Percentiles rank a stretch among this genome's conserved stretches.
Conservation (phyloP, 2,329 filamentous ascomycete genomes). For the Seiridium unicorne region DNA sequence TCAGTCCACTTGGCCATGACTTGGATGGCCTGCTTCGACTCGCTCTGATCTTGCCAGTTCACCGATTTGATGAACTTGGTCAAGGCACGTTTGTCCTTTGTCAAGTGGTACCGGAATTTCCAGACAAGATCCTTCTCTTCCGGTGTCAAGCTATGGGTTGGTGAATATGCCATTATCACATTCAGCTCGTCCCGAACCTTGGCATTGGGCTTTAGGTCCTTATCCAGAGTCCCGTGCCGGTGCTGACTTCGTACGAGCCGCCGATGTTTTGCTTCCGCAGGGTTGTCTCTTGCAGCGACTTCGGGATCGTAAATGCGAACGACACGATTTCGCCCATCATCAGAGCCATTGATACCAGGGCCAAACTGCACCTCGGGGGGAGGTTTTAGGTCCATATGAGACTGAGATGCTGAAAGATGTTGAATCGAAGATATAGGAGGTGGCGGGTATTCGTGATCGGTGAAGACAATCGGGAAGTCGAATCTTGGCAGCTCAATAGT, state of each 20-base stretch:
- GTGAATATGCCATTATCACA: constrained; percentile 85
- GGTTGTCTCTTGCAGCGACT: constrained; percentile 84
- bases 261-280: constrained; percentile 91
- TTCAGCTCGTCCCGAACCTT: constrained; percentile 95
- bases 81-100: constrained; percentile 84
- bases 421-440: constrained; percentile 78
- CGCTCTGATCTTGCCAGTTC: constrained; percentile 83
- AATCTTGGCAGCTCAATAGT: constrained; percentile 92
- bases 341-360: constrained; percentile 77
- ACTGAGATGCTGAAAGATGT: constrained; percentile 60
- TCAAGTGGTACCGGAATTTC: constrained; percentile 95
- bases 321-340: constrained; percentile 56
- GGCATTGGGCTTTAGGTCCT: constrained; percentile 92
- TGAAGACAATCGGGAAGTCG: constrained; percentile 93
- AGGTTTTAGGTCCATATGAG: constrained; percentile 71
- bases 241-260: constrained; percentile 85
- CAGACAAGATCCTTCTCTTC: constrained; percentile 96
- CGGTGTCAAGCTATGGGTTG: constrained; percentile 80
- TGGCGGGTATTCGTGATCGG: constrained; percentile 86
- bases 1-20: constrained; percentile 92
- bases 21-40: constrained; percentile 86
- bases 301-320: constrained; percentile 93
- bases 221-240: constrained; percentile 89
- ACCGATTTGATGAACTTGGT: constrained; percentile 99
- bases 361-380: constrained; percentile 87